phyloP scores from a whole-genome alignment of 1,284 basidiomycete genomes.

The Austroboletus novae-zelandiae region DNA sequence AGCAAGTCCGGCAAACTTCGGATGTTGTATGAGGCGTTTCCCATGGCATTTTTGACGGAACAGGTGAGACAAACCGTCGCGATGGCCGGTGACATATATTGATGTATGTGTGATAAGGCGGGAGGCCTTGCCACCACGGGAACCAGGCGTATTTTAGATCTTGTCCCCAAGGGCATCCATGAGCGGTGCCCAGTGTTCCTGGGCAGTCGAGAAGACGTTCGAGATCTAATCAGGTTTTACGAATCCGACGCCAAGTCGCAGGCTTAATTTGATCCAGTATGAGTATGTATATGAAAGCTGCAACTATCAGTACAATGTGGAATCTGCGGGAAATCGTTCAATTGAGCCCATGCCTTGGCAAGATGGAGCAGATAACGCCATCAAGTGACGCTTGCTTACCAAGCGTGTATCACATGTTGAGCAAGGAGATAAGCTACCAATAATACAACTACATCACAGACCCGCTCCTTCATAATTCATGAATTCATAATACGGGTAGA shows the following conservation, averaged over 20 bases:
- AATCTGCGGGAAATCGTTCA: background rate
- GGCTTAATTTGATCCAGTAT: constrained; percentile 3
- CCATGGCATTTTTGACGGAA: constrained; percentile 97
- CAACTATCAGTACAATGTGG: constrained; percentile 7
- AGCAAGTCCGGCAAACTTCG: constrained; percentile 94
- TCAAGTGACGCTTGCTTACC: background rate
- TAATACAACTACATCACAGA: constrained; percentile 13
- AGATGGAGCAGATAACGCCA: background rate
- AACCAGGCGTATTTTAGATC: constrained; percentile 87
- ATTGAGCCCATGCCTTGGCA: background rate
- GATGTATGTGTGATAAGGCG: constrained; percentile 51
- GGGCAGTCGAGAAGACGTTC: constrained; percentile 92
- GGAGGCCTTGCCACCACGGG: constrained; percentile 97
- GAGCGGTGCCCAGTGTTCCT: constrained; percentile 94
- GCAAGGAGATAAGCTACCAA: constrained; percentile 6
- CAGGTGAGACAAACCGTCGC: constrained; percentile 55
- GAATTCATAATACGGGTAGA: background rate
- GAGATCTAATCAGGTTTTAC: constrained; percentile 86
- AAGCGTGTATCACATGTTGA: background rate
- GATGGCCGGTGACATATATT: background rate
- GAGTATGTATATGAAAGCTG: background rate
- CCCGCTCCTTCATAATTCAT: background rate
- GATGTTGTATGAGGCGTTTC: constrained; percentile 97
- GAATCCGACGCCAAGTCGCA: constrained; percentile 29
- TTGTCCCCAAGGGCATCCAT: constrained; percentile 88